These are phyloP conservation scores for Aspergillus tamarii DNA, from an alignment of 2,329 filamentous ascomycete genomes.

Conservation along the genomic window DNA sequence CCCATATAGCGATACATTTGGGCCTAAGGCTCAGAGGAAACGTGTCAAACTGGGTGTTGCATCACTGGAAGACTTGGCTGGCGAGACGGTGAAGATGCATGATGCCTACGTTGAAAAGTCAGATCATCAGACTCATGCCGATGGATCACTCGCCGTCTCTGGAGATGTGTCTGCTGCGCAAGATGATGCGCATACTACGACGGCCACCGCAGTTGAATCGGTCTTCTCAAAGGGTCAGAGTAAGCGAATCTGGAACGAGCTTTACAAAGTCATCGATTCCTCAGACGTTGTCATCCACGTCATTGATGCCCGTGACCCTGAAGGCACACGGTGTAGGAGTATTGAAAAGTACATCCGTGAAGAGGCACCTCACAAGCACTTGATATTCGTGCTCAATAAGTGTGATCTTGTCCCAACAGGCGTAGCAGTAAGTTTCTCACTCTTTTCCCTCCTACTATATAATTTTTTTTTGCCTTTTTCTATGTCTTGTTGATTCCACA, in stretches of 20 bases:
- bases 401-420: slow-evolving; percentile 89
- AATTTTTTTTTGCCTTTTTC: slow-evolving; percentile 4
- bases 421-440: slow-evolving; percentile 79
- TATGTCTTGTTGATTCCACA: slow-evolving; percentile 9
- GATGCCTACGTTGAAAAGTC: slow-evolving; percentile 78
- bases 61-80: slow-evolving; percentile 79
- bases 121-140: slow-evolving; percentile 77
- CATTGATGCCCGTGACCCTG: slow-evolving; percentile 83
- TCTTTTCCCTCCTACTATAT: slow-evolving; percentile 12
- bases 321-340: slow-evolving; percentile 85
- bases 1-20: slow-evolving; percentile 87
- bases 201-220: slow-evolving; percentile 71
- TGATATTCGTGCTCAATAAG: slow-evolving; percentile 89
- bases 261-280: slow-evolving; percentile 94
- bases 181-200: slow-evolving; percentile 46
- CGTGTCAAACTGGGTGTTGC: slow-evolving; percentile 85
- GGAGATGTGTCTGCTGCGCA: slow-evolving; percentile 53
- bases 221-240: slow-evolving; percentile 95
- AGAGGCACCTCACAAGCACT: slow-evolving; percentile 94
- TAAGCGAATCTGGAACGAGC: slow-evolving; percentile 95
- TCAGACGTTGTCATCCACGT: slow-evolving; percentile 97
- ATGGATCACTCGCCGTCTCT: slow-evolving; percentile 65
- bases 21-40: slow-evolving; percentile 90
- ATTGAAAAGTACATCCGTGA: slow-evolving; percentile 92
- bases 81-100: slow-evolving; percentile 77